phyloP scores from a whole-genome alignment of 2,329 filamentous ascomycete genomes.

The Penicillium sp. region DNA sequence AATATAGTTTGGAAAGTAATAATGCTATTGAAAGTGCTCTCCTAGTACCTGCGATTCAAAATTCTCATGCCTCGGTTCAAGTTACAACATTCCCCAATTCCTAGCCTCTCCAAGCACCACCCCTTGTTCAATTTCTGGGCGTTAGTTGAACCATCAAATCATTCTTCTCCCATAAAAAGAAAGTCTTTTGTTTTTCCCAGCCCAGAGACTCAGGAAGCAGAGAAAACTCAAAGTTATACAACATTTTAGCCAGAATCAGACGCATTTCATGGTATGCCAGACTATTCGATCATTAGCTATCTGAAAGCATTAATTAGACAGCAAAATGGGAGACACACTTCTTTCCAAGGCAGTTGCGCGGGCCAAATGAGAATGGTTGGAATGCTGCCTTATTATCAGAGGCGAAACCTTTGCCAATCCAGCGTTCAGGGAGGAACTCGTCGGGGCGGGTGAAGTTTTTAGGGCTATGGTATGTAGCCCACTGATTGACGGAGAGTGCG shows the following conservation, averaged over 20 bases:
- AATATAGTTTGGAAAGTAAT: no score
- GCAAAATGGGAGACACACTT: background rate
- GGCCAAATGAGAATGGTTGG: constrained; percentile 12
- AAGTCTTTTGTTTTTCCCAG: background rate
- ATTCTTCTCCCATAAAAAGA: no score
- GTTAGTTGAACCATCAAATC: no score
- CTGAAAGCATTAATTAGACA: no score
- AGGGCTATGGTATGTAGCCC: constrained; percentile 22
- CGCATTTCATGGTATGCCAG: background rate
- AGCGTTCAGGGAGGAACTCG: constrained; percentile 31
- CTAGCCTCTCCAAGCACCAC: no score
- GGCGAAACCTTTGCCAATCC: constrained; percentile 25
- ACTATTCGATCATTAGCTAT: background rate
- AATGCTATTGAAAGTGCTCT: no score
- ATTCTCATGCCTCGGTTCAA: no score
- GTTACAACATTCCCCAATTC: no score
- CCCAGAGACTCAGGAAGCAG: constrained; percentile 7
- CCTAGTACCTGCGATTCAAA: no score
- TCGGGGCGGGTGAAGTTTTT: constrained; percentile 23
- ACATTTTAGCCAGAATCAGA: constrained; percentile 16
- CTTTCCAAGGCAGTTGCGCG: background rate
- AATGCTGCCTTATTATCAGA: constrained; percentile 20
- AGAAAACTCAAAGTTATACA: constrained; percentile 25
- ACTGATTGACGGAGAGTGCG: constrained; percentile 29
- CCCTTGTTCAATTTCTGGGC: no score